Base-by-base conservation (phyloP, 2,329 filamentous ascomycete genomes). In the Clonostachys solani region DNA sequence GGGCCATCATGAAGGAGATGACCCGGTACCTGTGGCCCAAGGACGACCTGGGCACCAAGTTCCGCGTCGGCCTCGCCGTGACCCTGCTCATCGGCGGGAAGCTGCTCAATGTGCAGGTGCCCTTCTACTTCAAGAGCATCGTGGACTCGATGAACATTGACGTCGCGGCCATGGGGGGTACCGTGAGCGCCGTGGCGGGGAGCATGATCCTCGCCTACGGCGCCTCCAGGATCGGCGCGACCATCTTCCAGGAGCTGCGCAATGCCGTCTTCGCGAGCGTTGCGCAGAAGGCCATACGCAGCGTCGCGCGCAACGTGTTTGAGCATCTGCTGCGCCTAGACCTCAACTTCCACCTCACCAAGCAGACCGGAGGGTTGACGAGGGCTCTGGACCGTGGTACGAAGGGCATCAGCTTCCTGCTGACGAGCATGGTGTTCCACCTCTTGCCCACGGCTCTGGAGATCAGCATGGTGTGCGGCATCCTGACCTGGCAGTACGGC, bases 1-100 rank as follows among this genome's bases (percentile, higher is more conserved):
- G 92, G 92, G 92, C 92, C 43, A 99, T 99, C 56, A 94, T 99
- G 77, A 95, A 88, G 69, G 92, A 99, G 66, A 97, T 99, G 92
- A 85, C 87, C 50, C 85, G 85, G 52, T 99, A 99, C 66, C 74
- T 99, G 18, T 99, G 94, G 94, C 94, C 94, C 18, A 95, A 94
- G 73, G 84, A 92, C 65, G 84, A 84, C 47, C 52, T 65, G 43
- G 62, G 63, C 40, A 95, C 91, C 5, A 89, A 95, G 63, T 71
- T 92, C 52, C 84, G 94, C 52, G 94, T 99, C 34, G 81, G 87
- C 12, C 71, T 95, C 43, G 91, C 92, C n/a, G 78, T 99, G 5
- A 82, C 78, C 8, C 71, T 99, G 52, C 77, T 99, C 36, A 71
- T 99, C 18, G 89, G 92, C 49, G 90, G 91, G 62, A 99, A 99